A percentile compares a stretch with the other conserved stretches of the same genome.
phyloP scores from a whole-genome alignment of 257 asterid genomes.

The Schizonepeta tenuifolia region DNA sequence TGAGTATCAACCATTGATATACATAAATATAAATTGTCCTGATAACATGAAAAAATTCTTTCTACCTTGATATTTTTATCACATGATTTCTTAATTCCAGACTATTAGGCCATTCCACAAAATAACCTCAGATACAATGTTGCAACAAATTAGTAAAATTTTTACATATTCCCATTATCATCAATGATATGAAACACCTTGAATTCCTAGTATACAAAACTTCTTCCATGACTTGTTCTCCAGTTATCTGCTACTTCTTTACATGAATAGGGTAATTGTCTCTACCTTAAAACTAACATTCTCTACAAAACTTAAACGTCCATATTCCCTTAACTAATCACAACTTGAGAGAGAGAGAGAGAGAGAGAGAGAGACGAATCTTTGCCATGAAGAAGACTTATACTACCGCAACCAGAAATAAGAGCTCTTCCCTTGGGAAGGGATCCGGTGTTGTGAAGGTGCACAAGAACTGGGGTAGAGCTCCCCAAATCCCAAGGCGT shows the following conservation, averaged over 20 bases:
- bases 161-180: not conserved
- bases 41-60: not conserved
- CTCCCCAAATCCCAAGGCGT: constrained; percentile 94
- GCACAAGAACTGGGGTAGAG: constrained; percentile 77
- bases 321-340: not conserved
- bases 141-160: not conserved
- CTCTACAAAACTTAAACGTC: not conserved
- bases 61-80: not conserved
- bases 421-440: constrained; percentile 83
- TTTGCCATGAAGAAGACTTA: constrained; percentile 39
- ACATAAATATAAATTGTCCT: not conserved
- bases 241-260: not conserved
- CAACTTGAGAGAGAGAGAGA: not conserved
- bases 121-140: not conserved
- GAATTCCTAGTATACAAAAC: not conserved
- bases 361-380: not conserved
- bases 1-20: not conserved
- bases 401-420: constrained; percentile 91
- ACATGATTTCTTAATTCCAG: not conserved
- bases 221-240: not conserved
- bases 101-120: not conserved
- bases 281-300: not conserved
- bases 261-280: not conserved
- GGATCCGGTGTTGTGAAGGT: constrained; percentile 60
- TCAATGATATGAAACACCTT: not conserved